phyloP scores from a whole-genome alignment of 176 grass and related monocot species.

The Tillandsia leiboldiana region DNA sequence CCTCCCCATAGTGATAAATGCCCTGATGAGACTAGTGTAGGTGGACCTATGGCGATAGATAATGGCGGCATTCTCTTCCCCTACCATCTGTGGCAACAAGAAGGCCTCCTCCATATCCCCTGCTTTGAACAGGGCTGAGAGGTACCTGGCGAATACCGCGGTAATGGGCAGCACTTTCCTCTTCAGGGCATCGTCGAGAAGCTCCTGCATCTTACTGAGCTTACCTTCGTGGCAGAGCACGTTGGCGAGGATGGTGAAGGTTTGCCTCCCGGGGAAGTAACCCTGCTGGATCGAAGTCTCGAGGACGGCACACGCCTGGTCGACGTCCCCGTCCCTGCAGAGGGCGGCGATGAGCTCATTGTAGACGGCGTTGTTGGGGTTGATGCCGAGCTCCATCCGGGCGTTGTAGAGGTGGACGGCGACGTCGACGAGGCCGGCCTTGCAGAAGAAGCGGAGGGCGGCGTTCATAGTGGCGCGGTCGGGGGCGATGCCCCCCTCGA shows the following conservation, averaged over 20 bases:
- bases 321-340: constrained; percentile 42
- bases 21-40: constrained; percentile 72
- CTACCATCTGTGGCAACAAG: constrained; percentile 39
- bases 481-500: constrained; percentile 81
- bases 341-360: constrained; percentile 64
- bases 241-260: constrained; percentile 60
- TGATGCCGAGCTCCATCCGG: constrained; percentile 60
- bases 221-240: constrained; percentile 67
- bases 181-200: constrained; percentile 66
- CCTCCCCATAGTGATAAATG: constrained; percentile 47
- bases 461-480: constrained; percentile 61
- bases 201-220: constrained; percentile 53
- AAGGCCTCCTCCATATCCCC: constrained; percentile 57
- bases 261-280: constrained; percentile 53
- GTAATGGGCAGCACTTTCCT: constrained; percentile 40
- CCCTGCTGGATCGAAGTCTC: constrained; percentile 59
- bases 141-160: constrained; percentile 51
- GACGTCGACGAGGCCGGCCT: constrained; percentile 85
- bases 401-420: constrained; percentile 63
- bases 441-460: constrained; percentile 88
- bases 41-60: constrained; percentile 60
- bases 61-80: constrained; percentile 25
- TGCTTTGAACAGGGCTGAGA: constrained; percentile 65
- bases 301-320: constrained; percentile 53
- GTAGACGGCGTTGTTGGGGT: constrained; percentile 51